Base-by-base conservation (phyloP, 441 rosid species). In the Mallotus japonicus region DNA sequence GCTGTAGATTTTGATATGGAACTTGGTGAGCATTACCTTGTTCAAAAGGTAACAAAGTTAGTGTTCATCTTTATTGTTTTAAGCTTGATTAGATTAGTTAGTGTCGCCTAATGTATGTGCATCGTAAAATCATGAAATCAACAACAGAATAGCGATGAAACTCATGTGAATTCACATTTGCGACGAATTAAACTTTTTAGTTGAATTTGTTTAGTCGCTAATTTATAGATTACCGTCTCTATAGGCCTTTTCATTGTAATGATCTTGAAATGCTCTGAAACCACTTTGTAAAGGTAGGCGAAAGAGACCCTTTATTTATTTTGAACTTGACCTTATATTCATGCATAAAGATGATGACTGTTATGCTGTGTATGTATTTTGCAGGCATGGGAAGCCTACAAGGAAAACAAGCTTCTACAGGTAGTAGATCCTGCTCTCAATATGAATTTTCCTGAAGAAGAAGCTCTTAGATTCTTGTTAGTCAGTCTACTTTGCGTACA, bases 1-100 rank as follows among this genome's bases (percentile, higher is more conserved):
- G 95, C 87, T 47, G 67, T 91, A n/a, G 97, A 91, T 83, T 87
- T 88, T 55, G 85, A 84, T 50, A 20, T 79, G 10, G 86, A 84
- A 70, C 78, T 50, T 50, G 92, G 89, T 22, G 91, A 89, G 78
- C 76, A 77, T 49, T 80, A 81, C 78, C 77, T 87, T 24, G 91
- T 87, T 20, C 84, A 85, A 46, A 86, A 86, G 91, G 93, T 87
- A 69, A 50, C 0, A 67, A 44, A 24, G 3, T 55, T 14, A 22
- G 10, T 14, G 5, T 32, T 37, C 11, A 67, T 53, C 17, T 44
- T 62, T 42, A 46, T 17, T 28, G 20, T 19, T 55, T 6, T 10
- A 4, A 57, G 13, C 22, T 57, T 57, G 5, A 9, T 57, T 57
- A 19, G 20, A 9, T 9, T 6, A 20, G 1, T 57, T 13, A 8